Evolutionary conservation across 805 yeast species (phyloP).

Genomic region (Sugiyamaella lignohabitans): DNA sequence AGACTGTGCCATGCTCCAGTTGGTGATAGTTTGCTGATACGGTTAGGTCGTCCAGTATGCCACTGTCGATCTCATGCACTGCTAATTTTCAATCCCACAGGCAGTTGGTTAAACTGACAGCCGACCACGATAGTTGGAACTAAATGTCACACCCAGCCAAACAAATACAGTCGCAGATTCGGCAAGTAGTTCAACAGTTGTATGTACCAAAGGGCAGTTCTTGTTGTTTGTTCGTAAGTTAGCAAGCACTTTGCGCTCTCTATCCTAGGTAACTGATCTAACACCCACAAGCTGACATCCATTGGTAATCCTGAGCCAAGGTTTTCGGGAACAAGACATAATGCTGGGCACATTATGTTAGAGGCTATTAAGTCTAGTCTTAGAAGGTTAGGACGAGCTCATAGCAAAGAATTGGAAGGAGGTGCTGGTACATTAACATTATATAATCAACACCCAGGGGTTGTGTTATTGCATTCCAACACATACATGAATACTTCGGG

Average conservation of each 20-base stretch:
- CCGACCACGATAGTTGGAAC: neutral
- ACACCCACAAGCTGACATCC: slow-evolving; percentile 32
- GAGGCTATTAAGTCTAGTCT: slow-evolving; percentile 27
- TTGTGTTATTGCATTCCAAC: slow-evolving; percentile 46
- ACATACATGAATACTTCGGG: slow-evolving; percentile 72
- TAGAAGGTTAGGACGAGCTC: neutral
- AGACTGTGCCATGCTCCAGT: too few relatives aligned
- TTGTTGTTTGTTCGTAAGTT: slow-evolving; percentile 3
- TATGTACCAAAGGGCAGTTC: neutral
- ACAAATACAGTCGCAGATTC: slow-evolving; percentile 7
- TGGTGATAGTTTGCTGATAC: too few relatives aligned
- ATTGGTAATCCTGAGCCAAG: slow-evolving; percentile 73
- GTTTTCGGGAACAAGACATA: slow-evolving; percentile 63
- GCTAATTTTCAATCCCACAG: too few relatives aligned
- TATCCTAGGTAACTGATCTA: slow-evolving; percentile 2
- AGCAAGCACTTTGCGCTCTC: neutral
- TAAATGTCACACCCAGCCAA: slow-evolving; percentile 1
- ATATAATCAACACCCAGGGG: slow-evolving; percentile 17
- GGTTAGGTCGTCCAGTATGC: too few relatives aligned
- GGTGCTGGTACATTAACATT: slow-evolving; percentile 21
- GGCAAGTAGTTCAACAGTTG: slow-evolving; percentile 1
- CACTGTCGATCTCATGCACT: too few relatives aligned
- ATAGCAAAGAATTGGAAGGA: slow-evolving; percentile 4
- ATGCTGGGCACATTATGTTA: slow-evolving; percentile 61
- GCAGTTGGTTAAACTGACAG: neutral